Evolutionary conservation across 2,329 filamentous ascomycete genomes (phyloP), one percentile per base, ranked within the genome.

Genomic region (Uncinocarpus reesii): DNA sequence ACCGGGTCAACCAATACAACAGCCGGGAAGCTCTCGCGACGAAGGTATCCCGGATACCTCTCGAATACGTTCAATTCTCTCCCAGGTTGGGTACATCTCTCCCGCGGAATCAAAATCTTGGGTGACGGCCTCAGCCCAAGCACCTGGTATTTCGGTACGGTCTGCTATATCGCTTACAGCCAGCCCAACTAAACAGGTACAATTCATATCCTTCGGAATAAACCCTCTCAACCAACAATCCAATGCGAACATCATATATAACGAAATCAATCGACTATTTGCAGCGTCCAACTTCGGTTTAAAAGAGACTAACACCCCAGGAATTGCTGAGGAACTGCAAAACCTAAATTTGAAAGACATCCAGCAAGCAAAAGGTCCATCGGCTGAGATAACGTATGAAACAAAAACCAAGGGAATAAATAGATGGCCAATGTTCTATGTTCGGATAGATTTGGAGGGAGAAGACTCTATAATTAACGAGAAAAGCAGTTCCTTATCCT

Each of bases 371-470:
- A 46, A 50, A 16, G 34, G 38, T 5, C 16, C 37, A 11, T 7
- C 18, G 34, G n/a, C 20, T 28, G 46, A 73, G 50, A 63, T 58
- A 5, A 70, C 74, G 23, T 69, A 68, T 1, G 76, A 71, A 6
- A 56, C 66, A 10, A 74, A 71, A 36, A 37, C 41, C 7, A 90
- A 86, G 60, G 74, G 80, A 0, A 70, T 89, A 7, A 87, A 95
- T 58, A 77, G 79, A 43, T 92, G 86, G 80, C 88, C 90, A 0
- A 90, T 90, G 81, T 96, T 95, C 58, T 84, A 81, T 57, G 67
- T 96, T n/a, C 78, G 78, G 23, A 76, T 95, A 29, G 67, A 72
- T 1, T 58, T 75, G 62, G 65, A 15, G 48, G 18, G 20, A 13
- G 15, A 47, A 26, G 11, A 24, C 6, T 24, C 20, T 4, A 73